phyloP scores from a whole-genome alignment of 129 eudicot species.

The Dittrichia graveolens region DNA sequence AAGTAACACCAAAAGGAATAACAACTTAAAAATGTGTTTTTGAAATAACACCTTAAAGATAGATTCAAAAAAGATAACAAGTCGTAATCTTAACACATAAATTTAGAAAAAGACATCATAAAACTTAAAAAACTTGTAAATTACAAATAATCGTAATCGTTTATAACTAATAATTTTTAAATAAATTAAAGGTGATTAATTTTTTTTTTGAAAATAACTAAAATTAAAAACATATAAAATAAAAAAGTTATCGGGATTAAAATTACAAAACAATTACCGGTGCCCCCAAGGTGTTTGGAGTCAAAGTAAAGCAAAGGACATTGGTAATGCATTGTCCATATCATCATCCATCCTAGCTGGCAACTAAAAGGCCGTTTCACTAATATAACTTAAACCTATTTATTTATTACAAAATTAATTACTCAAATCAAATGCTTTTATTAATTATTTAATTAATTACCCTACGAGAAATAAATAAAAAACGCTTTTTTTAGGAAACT shows the following conservation, averaged over 20 bases:
- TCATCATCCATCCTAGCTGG: slow-evolving; percentile 44
- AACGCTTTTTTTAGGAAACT: no score
- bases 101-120: no score
- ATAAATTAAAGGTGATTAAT: no score
- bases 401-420: not conserved
- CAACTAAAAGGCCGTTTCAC: slow-evolving; percentile 4
- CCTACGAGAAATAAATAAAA: not conserved
- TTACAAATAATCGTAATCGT: no score
- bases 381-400: not conserved
- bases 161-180: no score
- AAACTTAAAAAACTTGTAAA: no score
- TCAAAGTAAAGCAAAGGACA: slow-evolving; percentile 50
- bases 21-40: no score
- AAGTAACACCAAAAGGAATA: no score
- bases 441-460: not conserved
- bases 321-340: slow-evolving; percentile 26
- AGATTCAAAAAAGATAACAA: no score
- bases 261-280: not conserved
- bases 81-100: no score
- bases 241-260: not conserved
- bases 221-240: not conserved
- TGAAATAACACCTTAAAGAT: no score
- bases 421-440: not conserved
- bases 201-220: no score
- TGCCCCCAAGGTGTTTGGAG: slow-evolving; percentile 28